Conservation (phyloP, 2,329 filamentous ascomycete genomes). For the Bipolaris victoriae region DNA sequence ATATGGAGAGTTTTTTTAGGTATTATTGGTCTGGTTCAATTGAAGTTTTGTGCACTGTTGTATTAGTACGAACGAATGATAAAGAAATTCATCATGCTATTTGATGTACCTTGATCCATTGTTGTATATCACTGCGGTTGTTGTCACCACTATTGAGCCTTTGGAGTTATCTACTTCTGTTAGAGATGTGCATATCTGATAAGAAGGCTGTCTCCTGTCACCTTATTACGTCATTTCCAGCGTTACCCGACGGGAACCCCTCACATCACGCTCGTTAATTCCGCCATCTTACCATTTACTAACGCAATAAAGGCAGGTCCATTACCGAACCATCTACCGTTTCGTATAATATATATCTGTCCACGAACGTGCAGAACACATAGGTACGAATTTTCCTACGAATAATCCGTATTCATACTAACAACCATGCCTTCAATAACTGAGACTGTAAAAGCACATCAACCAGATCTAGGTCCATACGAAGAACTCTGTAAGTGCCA, state of each 20-base stretch:
- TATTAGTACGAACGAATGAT: slow-evolving; percentile 11
- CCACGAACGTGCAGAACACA: neutral
- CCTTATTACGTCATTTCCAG: slow-evolving; percentile 24
- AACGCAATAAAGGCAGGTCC: slow-evolving; percentile 14
- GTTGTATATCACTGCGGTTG: neutral
- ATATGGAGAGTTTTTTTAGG: neutral
- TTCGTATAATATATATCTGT: neutral
- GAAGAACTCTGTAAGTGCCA: slow-evolving; percentile 41
- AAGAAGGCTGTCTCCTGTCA: neutral
- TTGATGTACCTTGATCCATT: neutral
- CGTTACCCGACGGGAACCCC: slow-evolving; percentile 31
- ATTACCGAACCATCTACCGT: slow-evolving; percentile 3
- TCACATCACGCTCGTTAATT: slow-evolving; percentile 3
- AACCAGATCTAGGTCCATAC: slow-evolving; percentile 36
- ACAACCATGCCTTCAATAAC: slow-evolving; percentile 38
- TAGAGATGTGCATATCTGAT: neutral
- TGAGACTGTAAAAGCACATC: slow-evolving; percentile 32
- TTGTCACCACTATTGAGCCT: neutral
- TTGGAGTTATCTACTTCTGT: neutral
- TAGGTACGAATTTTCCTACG: neutral
- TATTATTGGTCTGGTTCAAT: neutral
- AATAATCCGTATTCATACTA: neutral
- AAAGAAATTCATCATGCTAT: neutral
- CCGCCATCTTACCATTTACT: neutral
- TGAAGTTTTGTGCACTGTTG: slow-evolving; percentile 12